phyloP scores from a whole-genome alignment of 1,284 basidiomycete genomes.

The Ganoderma meredithae region DNA sequence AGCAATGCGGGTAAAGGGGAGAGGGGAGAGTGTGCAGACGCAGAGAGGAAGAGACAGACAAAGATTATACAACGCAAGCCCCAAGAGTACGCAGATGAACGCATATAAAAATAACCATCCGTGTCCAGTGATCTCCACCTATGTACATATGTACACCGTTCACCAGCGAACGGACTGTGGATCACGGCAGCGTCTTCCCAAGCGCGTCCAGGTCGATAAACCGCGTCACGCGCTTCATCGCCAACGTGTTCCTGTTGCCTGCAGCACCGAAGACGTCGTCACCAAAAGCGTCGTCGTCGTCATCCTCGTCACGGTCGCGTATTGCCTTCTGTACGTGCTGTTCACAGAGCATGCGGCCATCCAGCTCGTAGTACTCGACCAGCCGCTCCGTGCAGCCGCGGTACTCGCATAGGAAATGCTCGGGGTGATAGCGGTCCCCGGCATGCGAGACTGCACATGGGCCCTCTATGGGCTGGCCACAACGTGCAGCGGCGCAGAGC shows the following conservation, averaged over 20 bases:
- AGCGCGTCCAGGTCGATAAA: conserved; percentile 55
- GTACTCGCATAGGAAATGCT: conserved; percentile 79
- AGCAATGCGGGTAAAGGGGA: conserved; percentile 8
- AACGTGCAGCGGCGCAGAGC: conserved; percentile 79
- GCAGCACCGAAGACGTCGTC: conserved; percentile 38
- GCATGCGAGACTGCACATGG: conserved; percentile 85
- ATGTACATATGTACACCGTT: background rate
- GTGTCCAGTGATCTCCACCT: background rate
- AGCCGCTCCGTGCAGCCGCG: conserved; percentile 63
- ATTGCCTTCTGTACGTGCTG: conserved; percentile 60
- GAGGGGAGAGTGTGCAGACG: background rate
- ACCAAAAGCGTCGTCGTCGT: conserved; percentile 35
- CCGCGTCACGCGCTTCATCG: conserved; percentile 68
- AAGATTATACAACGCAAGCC: background rate
- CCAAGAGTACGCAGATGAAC: conserved; percentile 11
- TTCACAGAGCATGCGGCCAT: conserved; percentile 84
- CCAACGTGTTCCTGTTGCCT: conserved; percentile 60
- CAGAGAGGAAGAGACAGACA: background rate
- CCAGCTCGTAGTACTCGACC: conserved; percentile 88
- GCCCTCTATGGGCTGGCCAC: conserved; percentile 89
- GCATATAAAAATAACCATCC: conserved; percentile 9
- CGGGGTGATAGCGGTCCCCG: conserved; percentile 84
- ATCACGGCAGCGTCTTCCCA: conserved; percentile 27
- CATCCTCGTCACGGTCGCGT: conserved; percentile 42
- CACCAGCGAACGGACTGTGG: background rate